Base-by-base conservation (phyloP, 176 grass and related monocot genomes). In the Bolboschoenus planiculmis region DNA sequence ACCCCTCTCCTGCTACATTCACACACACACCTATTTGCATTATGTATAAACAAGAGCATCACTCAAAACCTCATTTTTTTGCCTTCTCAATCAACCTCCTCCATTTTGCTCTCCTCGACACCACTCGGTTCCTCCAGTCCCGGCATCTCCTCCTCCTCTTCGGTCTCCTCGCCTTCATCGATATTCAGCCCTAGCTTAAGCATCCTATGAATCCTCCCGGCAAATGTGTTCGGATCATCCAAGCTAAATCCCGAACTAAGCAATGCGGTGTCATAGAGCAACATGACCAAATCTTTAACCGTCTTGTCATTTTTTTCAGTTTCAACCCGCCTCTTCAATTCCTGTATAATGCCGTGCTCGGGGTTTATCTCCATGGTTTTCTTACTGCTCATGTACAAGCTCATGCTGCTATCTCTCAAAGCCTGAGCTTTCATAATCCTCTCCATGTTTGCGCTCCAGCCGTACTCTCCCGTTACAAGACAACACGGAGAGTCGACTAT, bases 311-410 rank as follows among this genome's bases (percentile, higher is more conserved):
- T 89, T 63, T 85, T 89, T 43, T 89, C 87, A 0, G 83, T 60
- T 56, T 89, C 87, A 0, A 75, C 55, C 56, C 87, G 15, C 67
- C 85, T 89, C 83, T 83, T 75, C 39, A 89, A 37, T 50, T 85
- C 87, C 43, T 83, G 76, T 83, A 89, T 85, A 40, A 89, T 89
- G 6, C 61, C 48, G 8, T 89, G 84, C 67, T 89, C 87, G 13
- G 87, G 87, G 44, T 89, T 89, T 65, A 89, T 89, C 83, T 89
- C 87, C 87, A 89, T 85, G 20, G 83, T 89, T 40, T 89, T 89
- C 83, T 89, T 89, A 57, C 83, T 85, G 6, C 78, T 77, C 87
- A 89, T 89, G 31, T 89, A 89, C 8, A 57, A 61, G 14, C 37
- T 33, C 87, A 83, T 85, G 76, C 65, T 82, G 14, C n/a, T 65